Conservation (phyloP, 441 rosid species). For the Syzygium syzygioides region DNA sequence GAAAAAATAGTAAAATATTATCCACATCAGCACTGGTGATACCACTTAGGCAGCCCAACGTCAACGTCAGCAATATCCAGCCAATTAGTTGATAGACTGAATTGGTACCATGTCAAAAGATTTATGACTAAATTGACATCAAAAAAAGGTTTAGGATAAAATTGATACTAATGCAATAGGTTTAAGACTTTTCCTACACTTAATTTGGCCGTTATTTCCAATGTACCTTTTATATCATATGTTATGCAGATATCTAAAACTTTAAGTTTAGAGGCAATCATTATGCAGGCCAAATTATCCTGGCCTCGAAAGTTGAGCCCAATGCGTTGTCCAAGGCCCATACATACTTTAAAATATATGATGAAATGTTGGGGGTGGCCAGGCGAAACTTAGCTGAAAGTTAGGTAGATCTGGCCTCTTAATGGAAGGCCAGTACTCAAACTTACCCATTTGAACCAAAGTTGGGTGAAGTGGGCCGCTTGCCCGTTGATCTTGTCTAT, state of each 20-base stretch:
- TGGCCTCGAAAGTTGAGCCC: background rate
- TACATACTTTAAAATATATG: background rate
- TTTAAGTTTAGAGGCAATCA: background rate
- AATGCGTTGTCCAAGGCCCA: background rate
- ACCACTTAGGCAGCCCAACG: too few species aligned
- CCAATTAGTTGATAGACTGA: too few species aligned
- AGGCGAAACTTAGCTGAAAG: background rate
- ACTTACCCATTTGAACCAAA: background rate
- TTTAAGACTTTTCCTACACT: too few species aligned
- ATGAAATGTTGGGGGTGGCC: background rate
- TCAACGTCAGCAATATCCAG: too few species aligned
- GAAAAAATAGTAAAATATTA: too few species aligned
- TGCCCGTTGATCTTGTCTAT: background rate
- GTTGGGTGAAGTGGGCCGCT: background rate
- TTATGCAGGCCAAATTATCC: background rate
- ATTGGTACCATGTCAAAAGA: too few species aligned
- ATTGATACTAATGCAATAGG: too few species aligned
- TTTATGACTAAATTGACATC: too few species aligned
- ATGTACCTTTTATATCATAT: background rate
- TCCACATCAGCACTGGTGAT: too few species aligned
- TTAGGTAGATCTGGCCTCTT: background rate
- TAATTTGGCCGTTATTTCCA: background rate
- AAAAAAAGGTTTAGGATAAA: too few species aligned
- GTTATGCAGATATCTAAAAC: background rate
- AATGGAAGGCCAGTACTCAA: background rate